These are phyloP conservation scores for Escovopsis sp. DNA, from an alignment of 2,329 filamentous ascomycete genomes.

Conservation along the genomic window DNA sequence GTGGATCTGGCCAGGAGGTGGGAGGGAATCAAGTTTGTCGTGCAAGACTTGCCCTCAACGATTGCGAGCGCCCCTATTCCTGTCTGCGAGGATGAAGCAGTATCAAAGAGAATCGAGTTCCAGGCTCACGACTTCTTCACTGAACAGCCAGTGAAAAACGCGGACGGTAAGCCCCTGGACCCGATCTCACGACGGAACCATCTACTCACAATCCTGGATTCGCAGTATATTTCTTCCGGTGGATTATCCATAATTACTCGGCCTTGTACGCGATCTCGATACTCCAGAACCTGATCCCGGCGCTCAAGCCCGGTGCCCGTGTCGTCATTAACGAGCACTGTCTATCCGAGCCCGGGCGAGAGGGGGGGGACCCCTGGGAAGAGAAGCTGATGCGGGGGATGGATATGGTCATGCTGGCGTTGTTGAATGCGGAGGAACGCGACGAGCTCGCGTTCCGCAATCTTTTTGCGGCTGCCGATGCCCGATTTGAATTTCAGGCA, in stretches of 20 bases:
- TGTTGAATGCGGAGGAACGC: slow-evolving; percentile 38
- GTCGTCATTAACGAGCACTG: slow-evolving; percentile 33
- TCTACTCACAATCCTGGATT: no score
- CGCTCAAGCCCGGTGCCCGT: slow-evolving; percentile 38
- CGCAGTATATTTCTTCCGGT: slow-evolving; percentile 41
- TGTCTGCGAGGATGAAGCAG: slow-evolving; percentile 21
- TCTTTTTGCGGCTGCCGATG: slow-evolving; percentile 28
- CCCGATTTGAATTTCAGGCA: slow-evolving; percentile 29
- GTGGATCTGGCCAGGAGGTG: slow-evolving; percentile 38
- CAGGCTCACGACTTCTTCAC: slow-evolving; percentile 43
- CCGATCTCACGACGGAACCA: not conserved
- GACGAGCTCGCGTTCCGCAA: slow-evolving; percentile 29
- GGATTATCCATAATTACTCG: slow-evolving; percentile 48
- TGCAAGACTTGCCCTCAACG: slow-evolving; percentile 38
- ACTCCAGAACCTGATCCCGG: slow-evolving; percentile 34
- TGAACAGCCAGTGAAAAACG: slow-evolving; percentile 36
- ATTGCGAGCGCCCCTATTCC: slow-evolving; percentile 31
- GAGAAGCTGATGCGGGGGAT: slow-evolving; percentile 33
- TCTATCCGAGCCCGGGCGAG: slow-evolving; percentile 20
- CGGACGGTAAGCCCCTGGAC: slow-evolving; percentile 28
- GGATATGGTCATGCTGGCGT: slow-evolving; percentile 37
- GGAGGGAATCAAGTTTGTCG: slow-evolving; percentile 37
- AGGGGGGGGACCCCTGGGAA: slow-evolving; percentile 26
- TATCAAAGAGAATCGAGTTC: slow-evolving; percentile 26
- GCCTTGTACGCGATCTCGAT: slow-evolving; percentile 36